A percentile compares a stretch with the other conserved stretches of the same genome.
Conservation (phyloP, 1,284 basidiomycete genomes). For the Psilocybe mexicana region DNA sequence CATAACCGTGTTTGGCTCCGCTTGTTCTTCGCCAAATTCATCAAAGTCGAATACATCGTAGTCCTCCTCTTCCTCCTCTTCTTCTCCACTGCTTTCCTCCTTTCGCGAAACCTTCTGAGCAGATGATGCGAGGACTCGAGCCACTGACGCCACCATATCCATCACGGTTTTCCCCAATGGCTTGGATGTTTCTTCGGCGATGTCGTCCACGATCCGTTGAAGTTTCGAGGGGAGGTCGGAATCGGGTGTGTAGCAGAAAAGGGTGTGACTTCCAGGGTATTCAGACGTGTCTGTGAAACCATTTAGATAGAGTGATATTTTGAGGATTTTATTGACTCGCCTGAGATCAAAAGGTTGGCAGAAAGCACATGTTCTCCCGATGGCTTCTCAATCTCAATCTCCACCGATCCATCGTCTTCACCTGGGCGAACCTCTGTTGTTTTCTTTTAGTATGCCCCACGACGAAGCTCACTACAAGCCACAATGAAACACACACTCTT, state of each 20-base stretch:
- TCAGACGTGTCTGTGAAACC: slow-evolving; percentile 55
- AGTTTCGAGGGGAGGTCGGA: slow-evolving; percentile 37
- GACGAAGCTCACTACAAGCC: neutral
- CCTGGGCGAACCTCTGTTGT: slow-evolving; percentile 45
- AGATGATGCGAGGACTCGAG: slow-evolving; percentile 21
- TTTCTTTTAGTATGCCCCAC: neutral
- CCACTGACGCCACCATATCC: slow-evolving; percentile 34
- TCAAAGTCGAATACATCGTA: slow-evolving; percentile 41
- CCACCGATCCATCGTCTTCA: slow-evolving; percentile 63
- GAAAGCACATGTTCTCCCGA: slow-evolving; percentile 35
- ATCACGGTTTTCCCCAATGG: slow-evolving; percentile 46
- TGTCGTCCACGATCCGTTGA: slow-evolving; percentile 40
- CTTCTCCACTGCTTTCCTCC: slow-evolving; percentile 35
- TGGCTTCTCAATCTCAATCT: slow-evolving; percentile 41
- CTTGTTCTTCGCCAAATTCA: slow-evolving; percentile 20
- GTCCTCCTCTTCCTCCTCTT: slow-evolving; percentile 33
- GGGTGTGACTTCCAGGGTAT: slow-evolving; percentile 57
- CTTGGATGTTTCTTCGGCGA: slow-evolving; percentile 42
- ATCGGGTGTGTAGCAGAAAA: slow-evolving; percentile 53
- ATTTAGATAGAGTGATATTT: slow-evolving; percentile 1
- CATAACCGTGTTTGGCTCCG: slow-evolving; percentile 23
- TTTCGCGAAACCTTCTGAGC: slow-evolving; percentile 18
- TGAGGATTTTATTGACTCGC: slow-evolving; percentile 31
- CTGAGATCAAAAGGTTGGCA: slow-evolving; percentile 53
- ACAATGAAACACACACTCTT: slow-evolving; percentile 37